Evolutionary conservation across 441 rosid species (phyloP).

Genomic region (Omphalea diandra): DNA sequence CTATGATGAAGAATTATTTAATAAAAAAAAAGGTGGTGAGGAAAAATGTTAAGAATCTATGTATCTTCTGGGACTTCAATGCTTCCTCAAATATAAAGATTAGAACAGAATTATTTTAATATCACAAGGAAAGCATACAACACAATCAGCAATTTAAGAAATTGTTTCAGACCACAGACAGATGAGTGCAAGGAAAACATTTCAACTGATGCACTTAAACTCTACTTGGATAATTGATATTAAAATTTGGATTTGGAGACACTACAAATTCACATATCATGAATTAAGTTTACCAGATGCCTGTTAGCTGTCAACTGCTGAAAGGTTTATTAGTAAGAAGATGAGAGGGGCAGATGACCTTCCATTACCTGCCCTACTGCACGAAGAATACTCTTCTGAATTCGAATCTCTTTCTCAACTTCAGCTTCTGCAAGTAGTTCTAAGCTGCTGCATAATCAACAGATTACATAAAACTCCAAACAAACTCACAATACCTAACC

Average conservation of each 20-base stretch:
- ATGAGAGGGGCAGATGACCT: slow-evolving; percentile 15
- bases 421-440: slow-evolving; percentile 54
- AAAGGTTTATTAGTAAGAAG: background rate
- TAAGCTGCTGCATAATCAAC: slow-evolving; percentile 21
- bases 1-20: background rate
- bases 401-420: slow-evolving; percentile 73
- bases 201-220: background rate
- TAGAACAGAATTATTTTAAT: background rate
- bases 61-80: background rate
- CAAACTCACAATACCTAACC: slow-evolving; percentile 41
- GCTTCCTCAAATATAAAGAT: background rate
- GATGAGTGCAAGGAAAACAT: background rate
- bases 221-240: background rate
- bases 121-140: background rate
- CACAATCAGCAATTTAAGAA: too few relatives aligned
- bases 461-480: slow-evolving; percentile 20
- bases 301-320: slow-evolving; percentile 4
- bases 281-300: slow-evolving; percentile 10
- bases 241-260: background rate
- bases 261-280: background rate
- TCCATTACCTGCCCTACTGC: slow-evolving; percentile 82
- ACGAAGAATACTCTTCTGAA: slow-evolving; percentile 68
- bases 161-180: too few relatives aligned
- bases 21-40: background rate
- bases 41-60: background rate